A percentile compares a stretch with the other conserved stretches of the same genome.
Conservation (phyloP, 352 stramenopile genomes). For the Phytophthora citricola region DNA sequence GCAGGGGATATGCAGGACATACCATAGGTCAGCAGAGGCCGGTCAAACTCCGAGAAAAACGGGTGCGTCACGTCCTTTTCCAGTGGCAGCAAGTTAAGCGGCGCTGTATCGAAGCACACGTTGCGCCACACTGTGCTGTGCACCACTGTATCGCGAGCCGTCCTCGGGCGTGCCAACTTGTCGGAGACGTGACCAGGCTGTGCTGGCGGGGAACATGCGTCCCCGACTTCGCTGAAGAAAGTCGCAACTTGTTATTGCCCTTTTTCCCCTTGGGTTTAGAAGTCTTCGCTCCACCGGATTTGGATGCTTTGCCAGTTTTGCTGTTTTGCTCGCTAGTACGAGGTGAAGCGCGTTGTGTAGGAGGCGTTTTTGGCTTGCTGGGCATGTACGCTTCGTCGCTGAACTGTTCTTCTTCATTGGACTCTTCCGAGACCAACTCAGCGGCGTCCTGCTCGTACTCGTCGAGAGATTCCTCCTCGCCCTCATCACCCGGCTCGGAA, state of each 20-base stretch:
- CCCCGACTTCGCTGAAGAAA: conserved; percentile 28
- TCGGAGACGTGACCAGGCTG: conserved; percentile 34
- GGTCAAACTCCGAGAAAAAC: conserved; percentile 45
- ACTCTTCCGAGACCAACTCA: conserved; percentile 8
- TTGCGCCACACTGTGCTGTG: conserved; percentile 55
- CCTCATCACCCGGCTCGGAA: conserved; percentile 14
- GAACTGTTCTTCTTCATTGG: conserved; percentile 13
- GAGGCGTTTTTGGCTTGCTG: conserved; percentile 18
- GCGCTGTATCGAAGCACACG: conserved; percentile 45
- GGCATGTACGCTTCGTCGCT: conserved; percentile 43
- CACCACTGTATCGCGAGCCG: conserved; percentile 49
- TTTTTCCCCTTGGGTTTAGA: conserved; percentile 27
- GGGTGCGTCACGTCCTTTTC: conserved; percentile 14
- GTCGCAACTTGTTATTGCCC: conserved; percentile 16
- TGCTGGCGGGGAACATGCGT: conserved; percentile 1
- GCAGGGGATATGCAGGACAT: conserved; percentile 12
- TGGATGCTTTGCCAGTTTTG: conserved; percentile 27
- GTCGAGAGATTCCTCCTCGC: neutral
- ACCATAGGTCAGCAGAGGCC: conserved; percentile 51
- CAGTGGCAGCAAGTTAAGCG: conserved; percentile 42
- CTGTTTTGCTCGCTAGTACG: conserved; percentile 11
- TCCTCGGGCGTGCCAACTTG: conserved; percentile 37
- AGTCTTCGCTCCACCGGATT: conserved; percentile 7
- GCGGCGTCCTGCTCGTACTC: conserved; percentile 9
- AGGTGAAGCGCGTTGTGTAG: neutral